These are phyloP conservation scores for Lycium ferocissimum DNA, from an alignment of 257 asterid species.

Conservation along the genomic window DNA sequence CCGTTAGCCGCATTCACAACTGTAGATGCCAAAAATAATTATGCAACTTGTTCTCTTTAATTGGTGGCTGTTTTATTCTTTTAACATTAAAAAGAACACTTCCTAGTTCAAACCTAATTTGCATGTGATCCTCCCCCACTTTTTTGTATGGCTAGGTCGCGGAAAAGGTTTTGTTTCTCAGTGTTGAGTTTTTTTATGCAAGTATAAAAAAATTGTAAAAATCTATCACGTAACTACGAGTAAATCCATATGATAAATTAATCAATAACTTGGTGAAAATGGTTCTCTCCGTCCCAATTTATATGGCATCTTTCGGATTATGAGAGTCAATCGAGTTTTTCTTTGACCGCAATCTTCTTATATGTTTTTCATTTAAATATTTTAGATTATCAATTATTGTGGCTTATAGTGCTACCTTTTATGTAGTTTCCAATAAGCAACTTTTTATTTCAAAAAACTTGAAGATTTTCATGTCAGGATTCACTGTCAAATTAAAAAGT, in stretches of 20 bases:
- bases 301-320: neutral
- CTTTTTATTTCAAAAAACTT: too few relatives aligned
- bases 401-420: too few relatives aligned
- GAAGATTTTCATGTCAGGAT: too few relatives aligned
- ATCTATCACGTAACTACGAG: neutral
- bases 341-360: too few relatives aligned
- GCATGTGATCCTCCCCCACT: too few relatives aligned
- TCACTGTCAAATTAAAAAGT: too few relatives aligned
- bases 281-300: neutral
- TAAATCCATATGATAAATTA: neutral
- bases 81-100: neutral
- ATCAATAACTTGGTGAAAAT: neutral
- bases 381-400: too few relatives aligned
- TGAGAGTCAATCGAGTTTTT: too few relatives aligned
- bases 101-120: neutral
- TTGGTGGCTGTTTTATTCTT: neutral
- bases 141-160: neutral
- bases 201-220: neutral
- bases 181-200: neutral
- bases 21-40: neutral
- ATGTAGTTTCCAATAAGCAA: too few relatives aligned
- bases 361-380: too few relatives aligned
- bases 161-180: neutral
- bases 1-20: constrained; percentile 6
- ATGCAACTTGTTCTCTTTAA: neutral